Conservation (phyloP, 2,329 filamentous ascomycete species). For the Nannizziopsis arthrosporioides region DNA sequence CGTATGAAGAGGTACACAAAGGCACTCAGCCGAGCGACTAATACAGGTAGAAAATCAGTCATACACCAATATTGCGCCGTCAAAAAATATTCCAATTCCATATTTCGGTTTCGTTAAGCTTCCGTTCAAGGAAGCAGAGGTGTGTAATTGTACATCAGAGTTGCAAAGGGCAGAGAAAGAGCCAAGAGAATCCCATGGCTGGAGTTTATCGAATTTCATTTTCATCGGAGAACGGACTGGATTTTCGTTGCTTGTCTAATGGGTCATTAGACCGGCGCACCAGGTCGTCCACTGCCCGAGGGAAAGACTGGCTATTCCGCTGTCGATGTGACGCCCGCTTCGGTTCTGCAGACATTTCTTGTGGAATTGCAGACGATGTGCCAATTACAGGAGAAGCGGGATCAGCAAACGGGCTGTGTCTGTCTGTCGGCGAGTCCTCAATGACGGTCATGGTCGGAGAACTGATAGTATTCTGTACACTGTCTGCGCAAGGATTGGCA, state of each 20-base stretch:
- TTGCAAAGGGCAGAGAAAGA: neutral
- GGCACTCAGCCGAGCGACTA: no score
- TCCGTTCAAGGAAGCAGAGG: neutral
- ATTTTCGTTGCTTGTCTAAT: slow-evolving; percentile 17
- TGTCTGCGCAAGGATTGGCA: neutral
- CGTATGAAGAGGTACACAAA: no score
- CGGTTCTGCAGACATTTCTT: slow-evolving; percentile 9
- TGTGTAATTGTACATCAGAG: neutral
- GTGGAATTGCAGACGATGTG: slow-evolving; percentile 13
- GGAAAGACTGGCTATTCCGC: slow-evolving; percentile 22
- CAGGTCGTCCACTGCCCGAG: slow-evolving; percentile 21
- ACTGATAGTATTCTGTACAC: neutral
- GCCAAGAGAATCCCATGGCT: neutral
- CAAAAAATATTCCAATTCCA: no score
- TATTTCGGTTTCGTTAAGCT: no score
- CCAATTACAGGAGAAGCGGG: slow-evolving; percentile 11
- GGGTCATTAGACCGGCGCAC: neutral
- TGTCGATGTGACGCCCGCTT: slow-evolving; percentile 15
- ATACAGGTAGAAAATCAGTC: no score
- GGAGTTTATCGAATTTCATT: slow-evolving; percentile 28
- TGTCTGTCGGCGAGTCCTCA: slow-evolving; percentile 20
- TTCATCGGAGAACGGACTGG: slow-evolving; percentile 36
- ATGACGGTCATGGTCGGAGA: slow-evolving; percentile 17
- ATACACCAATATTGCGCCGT: no score
- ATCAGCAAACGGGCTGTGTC: slow-evolving; percentile 21